phyloP scores from a whole-genome alignment of 768 basidiomycete genomes.

The Rhodotorula graminis region DNA sequence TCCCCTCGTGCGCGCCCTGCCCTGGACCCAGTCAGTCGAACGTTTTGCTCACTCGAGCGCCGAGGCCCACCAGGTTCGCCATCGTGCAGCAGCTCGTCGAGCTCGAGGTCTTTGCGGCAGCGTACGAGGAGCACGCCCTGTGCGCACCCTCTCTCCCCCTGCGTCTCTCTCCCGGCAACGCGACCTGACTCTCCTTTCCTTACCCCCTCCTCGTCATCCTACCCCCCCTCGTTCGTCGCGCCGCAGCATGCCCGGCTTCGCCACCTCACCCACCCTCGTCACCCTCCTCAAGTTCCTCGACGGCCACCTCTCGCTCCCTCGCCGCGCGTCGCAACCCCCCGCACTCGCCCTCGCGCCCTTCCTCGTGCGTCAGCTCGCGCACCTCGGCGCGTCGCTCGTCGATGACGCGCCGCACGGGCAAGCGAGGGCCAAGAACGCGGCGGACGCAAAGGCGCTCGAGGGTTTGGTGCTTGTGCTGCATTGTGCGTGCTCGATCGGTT shows the following conservation, averaged over 20 bases:
- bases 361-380: neutral
- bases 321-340: neutral
- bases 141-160: neutral
- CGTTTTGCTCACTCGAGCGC: too few relatives aligned
- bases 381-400: neutral
- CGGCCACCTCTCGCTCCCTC: conserved; percentile 18
- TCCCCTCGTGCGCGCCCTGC: too few relatives aligned
- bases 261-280: conserved; percentile 14
- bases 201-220: too few relatives aligned
- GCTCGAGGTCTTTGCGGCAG: neutral
- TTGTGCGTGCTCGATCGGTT: conserved; percentile 17
- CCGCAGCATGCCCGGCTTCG: conserved; percentile 21
- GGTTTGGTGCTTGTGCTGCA: conserved; percentile 27
- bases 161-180: neutral
- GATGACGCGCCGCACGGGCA: neutral
- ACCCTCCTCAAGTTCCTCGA: conserved; percentile 38
- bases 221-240: neutral
- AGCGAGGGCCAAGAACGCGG: neutral
- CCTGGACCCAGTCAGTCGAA: too few relatives aligned
- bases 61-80: conserved; percentile 33
- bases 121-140: conserved; percentile 11
- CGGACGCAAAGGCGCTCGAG: conserved; percentile 23
- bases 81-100: conserved; percentile 26
- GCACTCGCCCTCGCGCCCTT: conserved; percentile 5
- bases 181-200: neutral